Base-by-base conservation (phyloP, 306 rosid species). In the Citrullus amarus region DNA sequence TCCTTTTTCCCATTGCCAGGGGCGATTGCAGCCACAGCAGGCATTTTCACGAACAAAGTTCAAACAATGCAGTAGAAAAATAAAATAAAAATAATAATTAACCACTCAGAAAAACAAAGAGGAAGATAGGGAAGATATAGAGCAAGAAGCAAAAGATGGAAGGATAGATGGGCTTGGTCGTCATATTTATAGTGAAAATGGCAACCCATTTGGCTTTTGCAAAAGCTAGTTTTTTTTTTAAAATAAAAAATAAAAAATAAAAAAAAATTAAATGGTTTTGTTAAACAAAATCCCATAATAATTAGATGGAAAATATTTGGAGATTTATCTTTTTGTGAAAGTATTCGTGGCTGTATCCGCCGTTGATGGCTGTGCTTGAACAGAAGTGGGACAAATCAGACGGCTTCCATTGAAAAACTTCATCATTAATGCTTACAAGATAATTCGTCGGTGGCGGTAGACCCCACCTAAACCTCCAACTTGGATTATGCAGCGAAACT, bases 21-120 rank as follows among this genome's bases (percentile, higher is more conserved):
- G 4, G 13, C 55, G 6, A 90, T 62, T 59, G 84, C 90, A 46
- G 88, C 91, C 0, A 75, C 95, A 0, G 93, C 97, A n/a, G 91
- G 93, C 98, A 94, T 94, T 84, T 79, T 84, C 9, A 39, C 76
- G 14, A 57, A 28, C 60, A 73, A 44, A 32, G 10, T 51, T 28
- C 28, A 36, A 51, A 36, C 10, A 10, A 51, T 16, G 56, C 17
- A 30, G 18, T 5, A 51, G 22, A 44, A 11, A 67, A 2, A 30
- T 5, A 8, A 60, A 10, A 11, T 48, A 15, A 25, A 25, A 3
- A 61, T 10, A 10, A 22, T 9, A 8, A 55, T 2, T 3, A 22
- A 22, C 0, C 22, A 53, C 78, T 28, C 46, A 4, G 28, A 66
- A 60, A 38, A 4, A 17, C 7, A 15, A 8, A 25, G 43, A 2